Percentiles rank a stretch among this genome's conserved stretches.
Conservation (phyloP, 305 asterid genomes). For the Fraxinus sp. region DNA sequence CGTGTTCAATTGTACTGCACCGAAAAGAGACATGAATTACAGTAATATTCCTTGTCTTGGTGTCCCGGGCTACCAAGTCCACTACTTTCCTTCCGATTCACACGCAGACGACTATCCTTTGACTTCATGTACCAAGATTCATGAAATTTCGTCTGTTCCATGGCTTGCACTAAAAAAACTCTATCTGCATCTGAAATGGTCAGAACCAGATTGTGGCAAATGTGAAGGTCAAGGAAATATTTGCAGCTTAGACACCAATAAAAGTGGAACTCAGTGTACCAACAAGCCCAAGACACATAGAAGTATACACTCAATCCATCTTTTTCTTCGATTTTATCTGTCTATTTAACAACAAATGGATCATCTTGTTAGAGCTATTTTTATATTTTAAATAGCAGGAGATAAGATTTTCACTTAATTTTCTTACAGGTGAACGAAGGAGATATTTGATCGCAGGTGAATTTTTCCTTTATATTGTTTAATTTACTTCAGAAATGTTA, state of each 20-base stretch:
- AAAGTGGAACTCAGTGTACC: not conserved
- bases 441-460: constrained; percentile 1
- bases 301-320: not conserved
- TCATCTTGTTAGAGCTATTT: not conserved
- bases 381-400: not conserved
- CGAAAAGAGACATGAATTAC: not conserved
- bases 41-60: not conserved
- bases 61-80: not conserved
- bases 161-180: not conserved
- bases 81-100: not conserved
- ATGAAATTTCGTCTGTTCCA: not conserved
- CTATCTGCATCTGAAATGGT: constrained; percentile 20
- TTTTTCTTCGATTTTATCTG: not conserved
- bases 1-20: constrained; percentile 20
- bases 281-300: not conserved
- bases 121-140: constrained; percentile 8
- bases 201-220: constrained; percentile 17
- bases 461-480: not conserved
- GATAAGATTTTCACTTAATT: not conserved
- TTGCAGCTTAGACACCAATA: not conserved
- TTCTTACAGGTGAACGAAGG: not conserved
- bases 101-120: not conserved
- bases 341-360: not conserved
- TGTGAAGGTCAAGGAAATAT: constrained; percentile 23
- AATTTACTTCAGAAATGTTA: not conserved